Base-by-base conservation (phyloP, 108 stramenopile species). In the Cyclotella cryptica region DNA sequence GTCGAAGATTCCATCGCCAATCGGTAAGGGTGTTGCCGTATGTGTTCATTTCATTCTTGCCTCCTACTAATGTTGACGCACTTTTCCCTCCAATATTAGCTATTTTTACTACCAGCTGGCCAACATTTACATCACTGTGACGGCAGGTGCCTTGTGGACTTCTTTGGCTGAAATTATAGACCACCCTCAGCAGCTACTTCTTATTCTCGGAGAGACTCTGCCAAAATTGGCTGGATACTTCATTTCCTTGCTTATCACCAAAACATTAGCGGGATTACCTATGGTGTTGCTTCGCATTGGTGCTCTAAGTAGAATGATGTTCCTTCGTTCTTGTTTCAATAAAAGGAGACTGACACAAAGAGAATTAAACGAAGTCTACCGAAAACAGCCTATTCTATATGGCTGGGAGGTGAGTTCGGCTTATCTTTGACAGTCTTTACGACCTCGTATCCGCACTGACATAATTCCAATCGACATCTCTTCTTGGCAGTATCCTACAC, bases 111-210 rank as follows among this genome's bases (percentile, higher is more conserved):
- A 81, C n/a, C 75, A 80, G 40, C 53, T 89, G 30, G 85, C 87
- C 17, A 86, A 87, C 43, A 85, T 89, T 63, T 89, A 84, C 65
- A 85, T 89, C 70, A 80, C 89, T 42, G 85, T 89, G 4, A 84
- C 84, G 2, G 78, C 85, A 45, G 89, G 89, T 64, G 81, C 85
- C 1, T 51, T 89, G 46, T 77, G 75, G 68, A 80, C 76, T 28
- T 66, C 71, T n/a, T 51, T 86, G 28, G 78, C 70, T 39, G 77
- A 80, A 41, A 87, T 89, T 60, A 75, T 89, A 17, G 78, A 85
- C 30, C 65, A 77, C 18, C 89, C 89, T 15, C 52, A 71, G 44
- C 60, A 72, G 22, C 53, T 88, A 21, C 66, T 87, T 13, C 29
- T 61, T 10, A 77, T 89, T 61, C 67, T 84, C 14, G 83, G 83